Base-by-base conservation (phyloP, 257 asterid species). In the Ilex aquifolium region DNA sequence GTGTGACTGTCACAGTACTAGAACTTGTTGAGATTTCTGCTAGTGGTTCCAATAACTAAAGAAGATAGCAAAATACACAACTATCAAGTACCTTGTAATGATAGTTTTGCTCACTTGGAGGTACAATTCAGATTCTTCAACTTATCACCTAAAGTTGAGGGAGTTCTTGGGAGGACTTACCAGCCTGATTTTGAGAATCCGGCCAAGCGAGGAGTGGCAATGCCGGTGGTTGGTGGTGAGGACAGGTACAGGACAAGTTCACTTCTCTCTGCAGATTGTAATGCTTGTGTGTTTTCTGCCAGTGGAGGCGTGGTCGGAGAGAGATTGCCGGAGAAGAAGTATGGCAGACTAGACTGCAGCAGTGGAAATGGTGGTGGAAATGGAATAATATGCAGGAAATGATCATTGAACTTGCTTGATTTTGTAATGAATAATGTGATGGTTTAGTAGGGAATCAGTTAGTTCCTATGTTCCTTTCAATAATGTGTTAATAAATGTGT, bases 121-220 rank as follows among this genome's bases (percentile, higher is more conserved):
- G 73, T 68, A 32, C 67, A 68, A 49, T 61, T 68, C 13, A 68
- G 73, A 64, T 85, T 84, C 68, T 67, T 39, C 1, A 78, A 63
- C 17, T 75, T 79, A 4, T 82, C 88, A 2, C 21, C 69, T 1
- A 51, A 53, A 44, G 93, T 87, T 53, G 95, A 84, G 68, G 95
- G 90, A 0, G 74, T 84, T 13, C 80, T 87, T 10, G 88, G 90
- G 17, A 56, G 72, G 64, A 87, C 95, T 11, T 87, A 79, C 57
- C 72, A 67, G 83, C 83, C 81, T 7, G 86, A 79, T 49, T 82
- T 67, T 16, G 81, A 57, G 68, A 84, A 67, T 68, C 83, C 74
- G 1, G 55, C 72, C 0, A 67, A 67, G 36, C 65, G 42, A 13
- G 60, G 72, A 9, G 72, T 67, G 5, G 53, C 60, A 5, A 59